A percentile compares a stretch with the other conserved stretches of the same genome.
These are phyloP conservation scores for Dioscorea cayenensis DNA, from an alignment of 116 monocot genomes.

Conservation along the genomic window DNA sequence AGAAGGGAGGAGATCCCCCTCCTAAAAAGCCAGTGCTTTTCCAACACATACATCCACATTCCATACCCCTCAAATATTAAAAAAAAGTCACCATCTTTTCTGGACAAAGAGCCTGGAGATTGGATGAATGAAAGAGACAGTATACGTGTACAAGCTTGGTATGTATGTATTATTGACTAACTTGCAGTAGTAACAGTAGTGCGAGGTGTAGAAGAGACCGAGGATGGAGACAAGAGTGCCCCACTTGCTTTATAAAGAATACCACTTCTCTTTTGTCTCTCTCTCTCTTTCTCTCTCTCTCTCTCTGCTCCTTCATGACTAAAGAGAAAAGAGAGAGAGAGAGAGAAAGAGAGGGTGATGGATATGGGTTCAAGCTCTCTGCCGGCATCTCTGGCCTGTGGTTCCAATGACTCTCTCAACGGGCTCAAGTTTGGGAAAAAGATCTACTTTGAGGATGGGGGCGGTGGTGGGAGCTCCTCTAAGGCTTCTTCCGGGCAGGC, in stretches of 20 bases:
- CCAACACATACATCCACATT: no score
- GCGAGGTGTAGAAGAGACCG: neutral
- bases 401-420: slow-evolving; percentile 31
- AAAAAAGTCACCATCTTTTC: no score
- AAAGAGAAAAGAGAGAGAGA: no score
- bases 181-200: neutral
- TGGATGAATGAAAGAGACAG: no score
- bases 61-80: no score
- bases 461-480: slow-evolving; percentile 15
- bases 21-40: no score
- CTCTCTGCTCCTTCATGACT: no score
- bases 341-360: slow-evolving; percentile 14
- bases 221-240: neutral
- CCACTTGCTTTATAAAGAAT: slow-evolving; percentile 1
- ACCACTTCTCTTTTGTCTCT: neutral
- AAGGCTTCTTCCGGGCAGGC: slow-evolving; percentile 6
- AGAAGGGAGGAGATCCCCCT: no score
- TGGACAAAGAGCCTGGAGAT: no score
- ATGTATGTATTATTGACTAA: no score
- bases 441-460: slow-evolving; percentile 55
- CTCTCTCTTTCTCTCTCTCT: neutral
- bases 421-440: slow-evolving; percentile 70
- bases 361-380: slow-evolving; percentile 34
- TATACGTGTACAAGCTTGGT: no score
- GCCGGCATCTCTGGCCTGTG: slow-evolving; percentile 9